Evolutionary conservation across 371 early-diverging fungal genomes (phyloP).

Genomic region (Rhizopus arrhizus): DNA sequence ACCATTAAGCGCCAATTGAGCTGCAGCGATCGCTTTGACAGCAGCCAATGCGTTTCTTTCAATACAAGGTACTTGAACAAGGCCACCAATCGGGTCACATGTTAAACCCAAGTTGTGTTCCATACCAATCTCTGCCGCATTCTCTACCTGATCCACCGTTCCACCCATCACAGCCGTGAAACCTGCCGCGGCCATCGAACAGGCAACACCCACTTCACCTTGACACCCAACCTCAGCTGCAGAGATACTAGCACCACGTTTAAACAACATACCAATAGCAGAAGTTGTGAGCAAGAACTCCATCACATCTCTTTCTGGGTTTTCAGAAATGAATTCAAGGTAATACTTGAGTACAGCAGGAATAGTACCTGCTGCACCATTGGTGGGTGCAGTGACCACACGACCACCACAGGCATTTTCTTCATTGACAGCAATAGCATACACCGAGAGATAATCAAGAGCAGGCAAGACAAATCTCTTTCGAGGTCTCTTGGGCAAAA

Average conservation of each 20-base stretch:
- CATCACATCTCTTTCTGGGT: conserved; percentile 86
- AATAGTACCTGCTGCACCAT: conserved; percentile 91
- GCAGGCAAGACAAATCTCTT: conserved; percentile 63
- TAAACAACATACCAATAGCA: conserved; percentile 96
- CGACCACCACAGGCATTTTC: conserved; percentile 96
- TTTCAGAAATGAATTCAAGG: conserved; percentile 89
- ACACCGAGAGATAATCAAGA: conserved; percentile 92
- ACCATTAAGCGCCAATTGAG: conserved; percentile 91
- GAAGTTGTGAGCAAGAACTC: conserved; percentile 91
- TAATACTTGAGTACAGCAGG: conserved; percentile 95
- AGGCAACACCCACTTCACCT: conserved; percentile 89
- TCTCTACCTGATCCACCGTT: conserved; percentile 85
- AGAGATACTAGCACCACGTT: conserved; percentile 91
- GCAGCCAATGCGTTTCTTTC: conserved; percentile 95
- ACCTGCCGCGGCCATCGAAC: conserved; percentile 94
- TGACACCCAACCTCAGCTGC: conserved; percentile 97
- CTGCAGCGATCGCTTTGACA: conserved; percentile 94
- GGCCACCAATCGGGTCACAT: conserved; percentile 91
- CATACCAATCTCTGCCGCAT: conserved; percentile 97
- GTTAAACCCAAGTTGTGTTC: conserved; percentile 94
- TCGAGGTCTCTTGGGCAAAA: conserved; percentile 45
- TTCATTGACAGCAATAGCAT: conserved; percentile 96
- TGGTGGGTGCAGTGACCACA: conserved; percentile 93
- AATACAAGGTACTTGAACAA: conserved; percentile 96
- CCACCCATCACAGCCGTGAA: conserved; percentile 97